Evolutionary conservation across 73 alveolate species (phyloP).

Genomic region (Paraurostyla sp.): DNA sequence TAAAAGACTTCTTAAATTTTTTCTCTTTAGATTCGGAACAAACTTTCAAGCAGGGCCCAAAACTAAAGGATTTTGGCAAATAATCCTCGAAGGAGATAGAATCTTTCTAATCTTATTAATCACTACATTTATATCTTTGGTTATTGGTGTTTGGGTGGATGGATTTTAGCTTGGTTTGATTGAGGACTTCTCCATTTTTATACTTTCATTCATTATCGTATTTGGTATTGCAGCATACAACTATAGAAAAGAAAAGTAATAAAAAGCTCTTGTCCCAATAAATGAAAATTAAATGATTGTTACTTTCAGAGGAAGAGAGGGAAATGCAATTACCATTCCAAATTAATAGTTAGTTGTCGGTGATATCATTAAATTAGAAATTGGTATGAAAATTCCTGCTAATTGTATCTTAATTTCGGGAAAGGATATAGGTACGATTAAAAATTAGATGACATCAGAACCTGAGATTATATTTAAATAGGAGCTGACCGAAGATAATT

Average conservation of each 20-base stretch:
- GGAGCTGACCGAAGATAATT: too few species aligned
- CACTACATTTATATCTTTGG: constrained; percentile 90
- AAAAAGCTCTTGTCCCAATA: constrained; percentile 84
- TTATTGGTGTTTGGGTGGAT: constrained; percentile 92
- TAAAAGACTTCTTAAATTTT: constrained; percentile 69
- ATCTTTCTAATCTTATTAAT: constrained; percentile 86
- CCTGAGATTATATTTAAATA: too few species aligned
- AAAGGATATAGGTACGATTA: too few species aligned
- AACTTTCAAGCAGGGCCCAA: neutral
- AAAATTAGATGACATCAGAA: too few species aligned
- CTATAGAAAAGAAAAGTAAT: constrained; percentile 90
- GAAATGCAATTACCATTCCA: constrained; percentile 80
- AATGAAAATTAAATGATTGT: constrained; percentile 81
- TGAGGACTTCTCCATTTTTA: constrained; percentile 95
- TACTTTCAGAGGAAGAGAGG: constrained; percentile 82
- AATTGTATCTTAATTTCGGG: too few species aligned
- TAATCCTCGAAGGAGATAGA: constrained; percentile 93
- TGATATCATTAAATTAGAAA: too few species aligned
- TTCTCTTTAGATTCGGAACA: constrained; percentile 63
- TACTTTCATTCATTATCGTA: constrained; percentile 93
- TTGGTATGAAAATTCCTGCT: too few species aligned
- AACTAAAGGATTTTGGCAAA: constrained; percentile 10
- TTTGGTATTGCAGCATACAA: constrained; percentile 92
- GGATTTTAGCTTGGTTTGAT: constrained; percentile 94
- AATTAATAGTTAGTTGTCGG: constrained; percentile 92